Conservation (phyloP, 192 early-diverging fungal species). For the Coemansia sp. region DNA sequence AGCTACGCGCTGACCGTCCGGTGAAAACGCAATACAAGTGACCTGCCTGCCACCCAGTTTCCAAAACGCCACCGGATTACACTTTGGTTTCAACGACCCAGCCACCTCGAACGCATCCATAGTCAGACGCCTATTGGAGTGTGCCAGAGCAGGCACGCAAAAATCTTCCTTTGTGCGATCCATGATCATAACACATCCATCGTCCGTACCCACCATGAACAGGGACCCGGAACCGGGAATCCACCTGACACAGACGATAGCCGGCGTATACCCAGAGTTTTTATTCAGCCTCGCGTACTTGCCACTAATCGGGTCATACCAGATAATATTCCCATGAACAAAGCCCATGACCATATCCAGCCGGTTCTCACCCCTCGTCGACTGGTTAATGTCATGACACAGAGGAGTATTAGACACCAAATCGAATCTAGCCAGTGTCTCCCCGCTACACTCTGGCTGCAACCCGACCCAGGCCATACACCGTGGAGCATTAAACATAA, state of each 20-base stretch:
- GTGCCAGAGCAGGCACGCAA: conserved; percentile 21
- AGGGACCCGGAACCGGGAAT: conserved; percentile 80
- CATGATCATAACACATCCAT: conserved; percentile 82
- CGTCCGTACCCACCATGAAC: conserved; percentile 84
- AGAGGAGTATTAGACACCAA: conserved; percentile 78
- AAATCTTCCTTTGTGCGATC: conserved; percentile 90
- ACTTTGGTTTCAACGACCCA: conserved; percentile 65
- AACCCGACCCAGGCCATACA: conserved; percentile 21
- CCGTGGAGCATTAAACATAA: conserved; percentile 45
- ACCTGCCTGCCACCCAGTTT: conserved; percentile 69
- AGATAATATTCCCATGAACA: conserved; percentile 77
- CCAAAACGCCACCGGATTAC: conserved; percentile 87
- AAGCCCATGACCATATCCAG: conserved; percentile 88
- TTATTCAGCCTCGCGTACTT: conserved; percentile 86
- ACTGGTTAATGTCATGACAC: conserved; percentile 82
- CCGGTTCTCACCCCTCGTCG: conserved; percentile 67
- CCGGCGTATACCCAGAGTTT: conserved; percentile 67
- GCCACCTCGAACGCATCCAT: conserved; percentile 40
- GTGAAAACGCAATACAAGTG: conserved; percentile 81
- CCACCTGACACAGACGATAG: conserved; percentile 87
- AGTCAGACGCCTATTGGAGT: background rate
- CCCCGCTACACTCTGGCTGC: conserved; percentile 52
- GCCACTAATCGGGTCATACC: conserved; percentile 85
- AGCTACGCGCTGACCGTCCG: conserved; percentile 80
- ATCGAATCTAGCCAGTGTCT: conserved; percentile 78